Evolutionary conservation across 306 rosid species (phyloP).

Genomic region (Dalbergia oliveri): DNA sequence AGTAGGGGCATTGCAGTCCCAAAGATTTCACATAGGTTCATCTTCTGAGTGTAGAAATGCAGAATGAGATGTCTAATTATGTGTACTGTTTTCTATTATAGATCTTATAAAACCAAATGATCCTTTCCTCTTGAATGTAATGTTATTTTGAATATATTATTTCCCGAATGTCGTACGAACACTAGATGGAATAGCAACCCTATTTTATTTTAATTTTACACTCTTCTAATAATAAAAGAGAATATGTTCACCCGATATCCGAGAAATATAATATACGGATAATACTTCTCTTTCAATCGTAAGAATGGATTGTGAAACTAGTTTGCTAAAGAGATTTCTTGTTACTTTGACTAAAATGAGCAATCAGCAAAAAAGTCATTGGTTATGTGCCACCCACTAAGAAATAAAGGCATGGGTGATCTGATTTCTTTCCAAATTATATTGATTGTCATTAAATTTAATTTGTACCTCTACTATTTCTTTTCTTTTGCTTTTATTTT

Average conservation of each 20-base stretch:
- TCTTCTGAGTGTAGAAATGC: neutral
- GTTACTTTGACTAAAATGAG: conserved; percentile 7
- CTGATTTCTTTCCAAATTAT: neutral
- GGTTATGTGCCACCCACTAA: neutral
- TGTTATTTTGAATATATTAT: too few relatives aligned
- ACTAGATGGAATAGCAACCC: too few relatives aligned
- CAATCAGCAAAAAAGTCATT: neutral
- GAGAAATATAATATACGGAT: too few relatives aligned
- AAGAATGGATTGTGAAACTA: neutral
- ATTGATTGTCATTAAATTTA: conserved; percentile 12
- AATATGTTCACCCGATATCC: too few relatives aligned
- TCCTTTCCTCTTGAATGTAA: too few relatives aligned
- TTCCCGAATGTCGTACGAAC: too few relatives aligned
- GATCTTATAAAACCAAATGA: too few relatives aligned
- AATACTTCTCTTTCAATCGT: neutral
- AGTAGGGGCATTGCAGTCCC: conserved; percentile 29
- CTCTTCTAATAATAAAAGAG: too few relatives aligned
- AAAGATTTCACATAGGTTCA: neutral
- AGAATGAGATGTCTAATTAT: conserved; percentile 1
- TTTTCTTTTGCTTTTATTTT: neutral
- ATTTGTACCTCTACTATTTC: neutral
- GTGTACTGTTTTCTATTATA: neutral
- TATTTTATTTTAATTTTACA: too few relatives aligned
- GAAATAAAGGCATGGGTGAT: neutral
- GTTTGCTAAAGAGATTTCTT: conserved; percentile 3